Conservation (phyloP, 169 alveolate species). For the Plasmodium vivax region DNA sequence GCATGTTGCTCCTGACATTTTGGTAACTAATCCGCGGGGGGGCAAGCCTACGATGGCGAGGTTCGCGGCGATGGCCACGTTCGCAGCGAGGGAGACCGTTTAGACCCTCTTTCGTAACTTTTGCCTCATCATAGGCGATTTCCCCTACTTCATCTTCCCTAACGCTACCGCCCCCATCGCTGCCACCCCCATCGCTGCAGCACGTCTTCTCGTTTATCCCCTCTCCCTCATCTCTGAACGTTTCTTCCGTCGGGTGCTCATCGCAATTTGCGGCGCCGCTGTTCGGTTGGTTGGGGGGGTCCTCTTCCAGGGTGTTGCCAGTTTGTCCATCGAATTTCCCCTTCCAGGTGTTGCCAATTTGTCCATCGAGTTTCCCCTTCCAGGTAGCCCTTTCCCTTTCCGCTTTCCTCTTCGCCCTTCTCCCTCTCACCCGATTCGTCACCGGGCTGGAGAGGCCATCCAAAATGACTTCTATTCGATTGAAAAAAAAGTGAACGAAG, state of each 20-base stretch:
- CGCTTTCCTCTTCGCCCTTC: not conserved
- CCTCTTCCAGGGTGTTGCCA: not conserved
- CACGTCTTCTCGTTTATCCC: slow-evolving; percentile 3
- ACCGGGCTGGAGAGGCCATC: not conserved
- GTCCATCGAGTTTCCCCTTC: not conserved
- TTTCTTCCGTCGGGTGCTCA: slow-evolving; percentile 9
- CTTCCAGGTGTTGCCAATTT: not conserved
- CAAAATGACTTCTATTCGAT: slow-evolving; percentile 35
- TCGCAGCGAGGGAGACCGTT: not conserved
- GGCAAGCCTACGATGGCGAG: not conserved
- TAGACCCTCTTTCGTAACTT: not conserved
- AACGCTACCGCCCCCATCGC: not conserved
- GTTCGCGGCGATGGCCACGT: not conserved
- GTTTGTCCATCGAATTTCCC: not conserved
- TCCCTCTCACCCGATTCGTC: not conserved
- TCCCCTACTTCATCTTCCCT: not conserved
- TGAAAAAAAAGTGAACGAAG: slow-evolving; percentile 67
- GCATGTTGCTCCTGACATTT: slow-evolving; percentile 28
- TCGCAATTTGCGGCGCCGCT: not conserved
- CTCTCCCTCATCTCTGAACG: not conserved
- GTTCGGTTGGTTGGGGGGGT: not conserved
- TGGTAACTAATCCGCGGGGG: not conserved
- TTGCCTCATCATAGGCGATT: not conserved
- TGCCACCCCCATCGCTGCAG: not conserved
- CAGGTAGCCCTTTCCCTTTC: not conserved